These are phyloP conservation scores for Termitomyces sp. DNA, from an alignment of 768 basidiomycete species.

Conservation along the genomic window DNA sequence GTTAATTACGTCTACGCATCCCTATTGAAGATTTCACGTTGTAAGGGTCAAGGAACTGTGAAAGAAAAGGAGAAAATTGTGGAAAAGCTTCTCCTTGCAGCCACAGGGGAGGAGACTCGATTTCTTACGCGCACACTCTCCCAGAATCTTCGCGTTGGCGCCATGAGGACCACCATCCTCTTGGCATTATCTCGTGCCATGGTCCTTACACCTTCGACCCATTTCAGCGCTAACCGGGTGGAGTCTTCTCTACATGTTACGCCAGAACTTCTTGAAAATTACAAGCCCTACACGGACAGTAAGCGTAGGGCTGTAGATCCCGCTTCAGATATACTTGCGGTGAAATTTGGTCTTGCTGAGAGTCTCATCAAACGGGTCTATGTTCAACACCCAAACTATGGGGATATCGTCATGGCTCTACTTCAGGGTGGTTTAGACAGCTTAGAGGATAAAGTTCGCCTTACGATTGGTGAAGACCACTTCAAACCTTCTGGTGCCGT, in stretches of 20 bases:
- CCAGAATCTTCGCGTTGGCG: constrained; percentile 80
- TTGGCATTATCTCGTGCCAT: constrained; percentile 76
- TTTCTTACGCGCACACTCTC: constrained; percentile 73
- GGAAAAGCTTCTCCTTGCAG: constrained; percentile 76
- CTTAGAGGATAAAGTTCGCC: constrained; percentile 52
- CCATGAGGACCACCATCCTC: constrained; percentile 77
- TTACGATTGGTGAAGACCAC: constrained; percentile 57
- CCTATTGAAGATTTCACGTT: constrained; percentile 57
- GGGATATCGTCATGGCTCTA: constrained; percentile 58
- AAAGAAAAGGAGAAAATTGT: constrained; percentile 75
- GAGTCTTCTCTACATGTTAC: constrained; percentile 19
- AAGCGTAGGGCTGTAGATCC: constrained; percentile 18
- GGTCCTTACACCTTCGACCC: constrained; percentile 47
- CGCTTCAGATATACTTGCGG: constrained; percentile 28
- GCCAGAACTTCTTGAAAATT: constrained; percentile 18
- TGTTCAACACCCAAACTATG: constrained; percentile 73
- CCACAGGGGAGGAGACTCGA: constrained; percentile 83
- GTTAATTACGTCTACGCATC: constrained; percentile 63
- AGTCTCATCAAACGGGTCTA: constrained; percentile 64
- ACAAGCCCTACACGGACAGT: constrained; percentile 7
- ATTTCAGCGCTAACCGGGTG: constrained; percentile 12
- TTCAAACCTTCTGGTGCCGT: background rate
- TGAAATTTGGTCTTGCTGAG: constrained; percentile 52
- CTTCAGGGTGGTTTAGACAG: constrained; percentile 55
- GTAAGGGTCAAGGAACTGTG: constrained; percentile 71